Percentiles rank a stretch among this genome's conserved stretches.
Conservation (phyloP, 2,329 filamentous ascomycete species). For the Phaeosphaeriaceae sp. region DNA sequence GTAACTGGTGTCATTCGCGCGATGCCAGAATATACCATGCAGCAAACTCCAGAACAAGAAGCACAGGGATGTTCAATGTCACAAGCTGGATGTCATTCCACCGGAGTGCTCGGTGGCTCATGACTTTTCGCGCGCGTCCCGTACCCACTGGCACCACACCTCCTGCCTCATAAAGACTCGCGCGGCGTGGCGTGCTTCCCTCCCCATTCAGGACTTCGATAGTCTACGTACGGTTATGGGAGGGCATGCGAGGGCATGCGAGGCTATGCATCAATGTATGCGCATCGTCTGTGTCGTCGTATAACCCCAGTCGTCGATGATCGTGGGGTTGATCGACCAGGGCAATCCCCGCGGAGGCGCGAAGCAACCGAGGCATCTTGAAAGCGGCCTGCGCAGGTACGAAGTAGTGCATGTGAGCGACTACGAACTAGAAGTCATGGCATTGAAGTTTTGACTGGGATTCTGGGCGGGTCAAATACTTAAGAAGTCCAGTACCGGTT, state of each 20-base stretch:
- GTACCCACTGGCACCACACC: background rate
- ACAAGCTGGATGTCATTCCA: background rate
- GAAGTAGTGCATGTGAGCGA: conserved; percentile 20
- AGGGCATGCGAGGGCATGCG: background rate
- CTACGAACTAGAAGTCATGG: conserved; percentile 16
- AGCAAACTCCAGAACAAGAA: background rate
- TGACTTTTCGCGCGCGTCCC: background rate
- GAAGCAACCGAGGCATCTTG: conserved; percentile 26
- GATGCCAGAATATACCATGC: background rate
- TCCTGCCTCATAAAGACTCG: background rate
- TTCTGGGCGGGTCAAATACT: conserved; percentile 16
- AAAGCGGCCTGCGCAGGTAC: conserved; percentile 16
- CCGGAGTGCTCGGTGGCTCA: background rate
- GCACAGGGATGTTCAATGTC: background rate
- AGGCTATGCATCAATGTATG: background rate
- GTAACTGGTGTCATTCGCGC: background rate
- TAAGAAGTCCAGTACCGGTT: conserved; percentile 9
- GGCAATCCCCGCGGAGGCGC: conserved; percentile 19
- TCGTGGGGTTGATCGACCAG: conserved; percentile 6
- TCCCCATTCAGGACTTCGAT: background rate
- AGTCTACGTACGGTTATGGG: background rate
- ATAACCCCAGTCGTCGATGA: background rate
- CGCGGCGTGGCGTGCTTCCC: background rate
- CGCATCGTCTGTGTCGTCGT: background rate
- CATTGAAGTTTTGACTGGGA: conserved; percentile 10